A percentile compares a stretch with the other conserved stretches of the same genome.
Evolutionary conservation across 1,139 yeast genomes (phyloP).

Genomic region (Williopsis jadinii): DNA sequence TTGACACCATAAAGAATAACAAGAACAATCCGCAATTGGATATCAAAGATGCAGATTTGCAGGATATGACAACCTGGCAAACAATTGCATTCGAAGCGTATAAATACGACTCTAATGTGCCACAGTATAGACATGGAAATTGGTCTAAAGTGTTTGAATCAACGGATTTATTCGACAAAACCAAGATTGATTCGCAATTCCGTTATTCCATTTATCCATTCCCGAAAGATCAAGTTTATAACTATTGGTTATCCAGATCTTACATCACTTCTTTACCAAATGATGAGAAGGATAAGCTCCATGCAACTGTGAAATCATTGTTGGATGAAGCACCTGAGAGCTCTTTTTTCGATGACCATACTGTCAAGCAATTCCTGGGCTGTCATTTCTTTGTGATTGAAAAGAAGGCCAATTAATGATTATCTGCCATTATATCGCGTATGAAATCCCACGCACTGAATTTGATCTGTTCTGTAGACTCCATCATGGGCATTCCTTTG

Average conservation of each 20-base stretch:
- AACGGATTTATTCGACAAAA: constrained; percentile 17
- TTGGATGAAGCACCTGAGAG: constrained; percentile 5
- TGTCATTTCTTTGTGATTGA: constrained; percentile 16
- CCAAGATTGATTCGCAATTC: constrained; percentile 23
- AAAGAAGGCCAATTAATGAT: neutral
- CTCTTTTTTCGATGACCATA: constrained; percentile 4
- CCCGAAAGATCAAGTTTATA: constrained; percentile 33
- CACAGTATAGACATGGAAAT: constrained; percentile 47
- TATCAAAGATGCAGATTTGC: constrained; percentile 11
- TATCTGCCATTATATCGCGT: constrained; percentile 6
- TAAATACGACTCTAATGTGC: constrained; percentile 35
- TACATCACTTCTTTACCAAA: constrained; percentile 44
- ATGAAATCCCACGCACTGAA: constrained; percentile 22
- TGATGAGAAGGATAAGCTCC: constrained; percentile 30
- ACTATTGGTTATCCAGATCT: constrained; percentile 52
- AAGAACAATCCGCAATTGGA: constrained; percentile 5
- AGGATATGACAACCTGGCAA: constrained; percentile 22
- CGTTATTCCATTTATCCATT: constrained; percentile 29
- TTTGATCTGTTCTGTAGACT: constrained; percentile 13
- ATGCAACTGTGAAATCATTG: constrained; percentile 27
- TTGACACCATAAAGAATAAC: constrained; percentile 33
- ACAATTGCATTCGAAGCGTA: constrained; percentile 26
- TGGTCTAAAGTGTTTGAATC: constrained; percentile 41
- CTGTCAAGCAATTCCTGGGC: constrained; percentile 17
- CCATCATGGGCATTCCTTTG: constrained; percentile 16